Evolutionary conservation across 805 yeast genomes (phyloP).

Genomic region (Ogataea neopini): DNA sequence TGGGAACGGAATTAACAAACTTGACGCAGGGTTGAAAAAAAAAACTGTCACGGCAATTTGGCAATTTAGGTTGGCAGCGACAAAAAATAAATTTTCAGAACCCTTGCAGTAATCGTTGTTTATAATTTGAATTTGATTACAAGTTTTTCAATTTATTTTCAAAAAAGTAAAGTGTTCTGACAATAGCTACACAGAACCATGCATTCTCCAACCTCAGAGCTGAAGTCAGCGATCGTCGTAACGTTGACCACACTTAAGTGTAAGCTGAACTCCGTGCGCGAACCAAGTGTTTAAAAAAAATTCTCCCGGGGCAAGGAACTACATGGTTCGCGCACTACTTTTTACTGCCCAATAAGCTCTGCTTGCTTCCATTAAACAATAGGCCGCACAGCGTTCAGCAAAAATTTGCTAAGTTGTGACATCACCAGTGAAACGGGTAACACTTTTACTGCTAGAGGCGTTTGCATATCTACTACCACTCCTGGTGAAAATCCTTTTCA

Average conservation of each 20-base stretch:
- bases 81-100: background rate
- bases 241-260: too few species aligned
- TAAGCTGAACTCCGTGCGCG: background rate
- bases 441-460: background rate
- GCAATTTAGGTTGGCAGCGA: background rate
- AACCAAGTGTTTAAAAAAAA: background rate
- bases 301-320: background rate
- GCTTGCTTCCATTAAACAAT: background rate
- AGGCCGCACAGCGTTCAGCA: background rate
- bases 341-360: background rate
- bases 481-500: background rate
- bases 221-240: background rate
- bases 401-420: background rate
- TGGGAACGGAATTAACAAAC: background rate
- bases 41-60: background rate
- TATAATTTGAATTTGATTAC: too few species aligned
- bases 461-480: background rate
- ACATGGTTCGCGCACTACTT: background rate
- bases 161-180: background rate
- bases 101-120: background rate
- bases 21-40: background rate
- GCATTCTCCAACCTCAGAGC: too few species aligned
- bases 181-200: too few species aligned
- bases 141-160: too few species aligned
- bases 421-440: conserved; percentile 4